Conservation (phyloP, 2,329 filamentous ascomycete species). For the Elsinoe perseae region DNA sequence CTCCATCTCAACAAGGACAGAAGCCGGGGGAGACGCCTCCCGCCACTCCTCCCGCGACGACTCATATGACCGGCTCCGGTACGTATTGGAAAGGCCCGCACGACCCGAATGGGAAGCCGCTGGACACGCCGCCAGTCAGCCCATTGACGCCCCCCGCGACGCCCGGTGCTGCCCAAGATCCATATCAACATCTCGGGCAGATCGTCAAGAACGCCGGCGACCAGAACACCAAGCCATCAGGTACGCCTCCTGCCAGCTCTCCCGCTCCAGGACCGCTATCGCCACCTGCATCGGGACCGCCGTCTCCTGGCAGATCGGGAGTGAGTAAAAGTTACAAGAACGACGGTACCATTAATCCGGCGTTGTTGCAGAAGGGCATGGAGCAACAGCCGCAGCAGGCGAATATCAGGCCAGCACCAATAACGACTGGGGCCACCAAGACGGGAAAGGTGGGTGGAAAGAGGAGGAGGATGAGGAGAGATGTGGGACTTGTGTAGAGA, state of each 20-base stretch:
- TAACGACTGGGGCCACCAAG: not conserved
- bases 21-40: not conserved
- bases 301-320: no score
- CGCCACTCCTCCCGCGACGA: no score
- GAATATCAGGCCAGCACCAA: not conserved
- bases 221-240: not conserved
- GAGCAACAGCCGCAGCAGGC: not conserved
- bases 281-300: no score
- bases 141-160: not conserved
- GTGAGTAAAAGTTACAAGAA: no score
- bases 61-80: not conserved
- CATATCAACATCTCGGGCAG: no score
- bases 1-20: not conserved
- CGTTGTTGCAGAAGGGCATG: not conserved
- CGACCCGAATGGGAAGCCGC: not conserved
- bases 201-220: no score
- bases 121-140: not conserved
- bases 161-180: no score
- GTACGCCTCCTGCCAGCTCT: no score
- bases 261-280: no score
- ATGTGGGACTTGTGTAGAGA: not conserved
- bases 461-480: not conserved
- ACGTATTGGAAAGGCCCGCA: not conserved
- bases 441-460: not conserved
- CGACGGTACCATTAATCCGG: not conserved